Evolutionary conservation across 352 stramenopile species (phyloP).

Genomic region (Phytopythium ostracodes): DNA sequence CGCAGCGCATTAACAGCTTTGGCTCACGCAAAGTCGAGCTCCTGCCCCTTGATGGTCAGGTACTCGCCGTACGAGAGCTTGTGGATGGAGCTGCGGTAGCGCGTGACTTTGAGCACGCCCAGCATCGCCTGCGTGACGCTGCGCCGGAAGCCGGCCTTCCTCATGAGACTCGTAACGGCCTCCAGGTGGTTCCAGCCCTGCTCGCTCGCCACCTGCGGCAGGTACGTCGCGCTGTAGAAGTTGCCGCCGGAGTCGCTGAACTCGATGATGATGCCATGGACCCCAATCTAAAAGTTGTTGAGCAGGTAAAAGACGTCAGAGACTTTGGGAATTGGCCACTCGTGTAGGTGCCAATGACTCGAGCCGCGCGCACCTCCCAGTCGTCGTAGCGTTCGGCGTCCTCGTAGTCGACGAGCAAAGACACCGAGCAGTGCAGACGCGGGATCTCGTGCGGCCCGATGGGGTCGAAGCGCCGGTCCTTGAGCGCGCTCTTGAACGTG

Average conservation of each 20-base stretch:
- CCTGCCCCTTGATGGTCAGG: slow-evolving; percentile 47
- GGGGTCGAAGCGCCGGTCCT: slow-evolving; percentile 71
- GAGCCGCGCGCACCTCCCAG: slow-evolving; percentile 48
- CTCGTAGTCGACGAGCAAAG: slow-evolving; percentile 78
- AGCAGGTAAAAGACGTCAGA: not conserved
- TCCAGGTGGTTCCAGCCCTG: slow-evolving; percentile 71
- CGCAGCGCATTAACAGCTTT: not conserved
- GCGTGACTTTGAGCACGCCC: slow-evolving; percentile 61
- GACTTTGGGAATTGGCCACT: too few species aligned
- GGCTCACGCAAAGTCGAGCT: slow-evolving; percentile 6
- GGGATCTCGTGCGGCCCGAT: slow-evolving; percentile 66
- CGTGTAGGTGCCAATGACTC: not conserved
- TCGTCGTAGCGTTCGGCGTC: slow-evolving; percentile 71
- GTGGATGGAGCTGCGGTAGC: slow-evolving; percentile 80
- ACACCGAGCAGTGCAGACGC: slow-evolving; percentile 71
- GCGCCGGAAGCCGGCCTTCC: slow-evolving; percentile 69
- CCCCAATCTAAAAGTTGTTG: slow-evolving; percentile 34
- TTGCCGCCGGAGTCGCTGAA: slow-evolving; percentile 48
- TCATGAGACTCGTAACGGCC: slow-evolving; percentile 73
- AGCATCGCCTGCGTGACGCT: slow-evolving; percentile 54
- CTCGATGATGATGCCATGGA: slow-evolving; percentile 80
- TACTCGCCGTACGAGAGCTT: slow-evolving; percentile 82
- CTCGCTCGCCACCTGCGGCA: slow-evolving; percentile 73
- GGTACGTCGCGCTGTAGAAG: slow-evolving; percentile 71
- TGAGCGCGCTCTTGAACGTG: slow-evolving; percentile 79